Evolutionary conservation across 169 alveolate species (phyloP), one percentile per base, ranked within the genome.

Genomic region (Cyclospora cayetanensis): DNA sequence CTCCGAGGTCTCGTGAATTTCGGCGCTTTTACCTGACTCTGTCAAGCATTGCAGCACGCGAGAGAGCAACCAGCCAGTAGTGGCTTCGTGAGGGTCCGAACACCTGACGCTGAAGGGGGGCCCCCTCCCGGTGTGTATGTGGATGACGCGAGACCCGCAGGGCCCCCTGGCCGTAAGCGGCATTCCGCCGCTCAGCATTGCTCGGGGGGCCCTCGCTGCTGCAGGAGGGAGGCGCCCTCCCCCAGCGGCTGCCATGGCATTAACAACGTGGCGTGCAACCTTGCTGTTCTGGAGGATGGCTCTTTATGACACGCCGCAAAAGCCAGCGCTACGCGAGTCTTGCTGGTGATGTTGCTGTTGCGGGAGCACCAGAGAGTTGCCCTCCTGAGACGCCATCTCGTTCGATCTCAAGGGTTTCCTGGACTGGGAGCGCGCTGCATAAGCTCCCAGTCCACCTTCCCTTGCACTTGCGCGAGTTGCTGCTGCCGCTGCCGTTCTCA

Each of bases 31-130:
- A 82, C 90, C 90, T 29, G 31, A 34, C 90, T 82, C 90, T 46
- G 79, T 11, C 66, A 82, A 35, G 31, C 29, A 41, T 60, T 82
- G 60, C 55, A 82, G 66, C 50, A 66, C 63, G 0, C 90, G 55
- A 12, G 90, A 65, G 25, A 82, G 90, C 74, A 82, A 79, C 90
- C 90, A 82, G 46, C 90, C 90, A 7, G 90, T 82, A 37, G 90
- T 82, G n/a, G 66, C 79, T 25, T 82, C 66, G 20, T 35, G 34
- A 4, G 90, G 79, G 18, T 82, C 77, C 22, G 66, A 46, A 15
- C 77, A 43, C 39, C 41, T n/a, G 46, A 82, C 39, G 41, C 77
- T 65, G 50, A 82, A 20, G 27, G 41, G 12, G 50, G 27, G 22
- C 11, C 85, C 60, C 4, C 76, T 60, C 27, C 79, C 37, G 5